Conservation (phyloP, 129 eudicot species). For the Lactuca sativa region DNA sequence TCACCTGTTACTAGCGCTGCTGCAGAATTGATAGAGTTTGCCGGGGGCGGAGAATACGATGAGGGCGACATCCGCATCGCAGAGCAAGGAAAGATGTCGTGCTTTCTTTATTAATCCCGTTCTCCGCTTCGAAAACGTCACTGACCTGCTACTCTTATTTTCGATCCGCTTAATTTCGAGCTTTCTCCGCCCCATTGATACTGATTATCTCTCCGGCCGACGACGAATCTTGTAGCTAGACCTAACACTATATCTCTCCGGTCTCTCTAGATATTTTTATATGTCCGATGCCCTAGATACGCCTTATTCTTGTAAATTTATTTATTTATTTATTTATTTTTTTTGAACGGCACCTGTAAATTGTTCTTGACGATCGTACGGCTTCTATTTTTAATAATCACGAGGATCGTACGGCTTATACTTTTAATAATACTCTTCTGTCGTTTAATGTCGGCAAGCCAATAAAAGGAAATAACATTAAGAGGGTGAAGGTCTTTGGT, state of each 20-base stretch:
- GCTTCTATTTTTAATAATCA: no score
- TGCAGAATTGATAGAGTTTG: conserved; percentile 30
- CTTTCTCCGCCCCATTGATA: conserved; percentile 35
- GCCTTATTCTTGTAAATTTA: not conserved
- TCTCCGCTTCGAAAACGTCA: conserved; percentile 34
- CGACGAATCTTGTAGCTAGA: not conserved
- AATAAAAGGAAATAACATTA: no score
- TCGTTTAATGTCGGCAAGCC: no score
- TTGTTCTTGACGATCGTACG: no score
- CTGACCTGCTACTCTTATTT: conserved; percentile 19
- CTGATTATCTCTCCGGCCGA: not conserved
- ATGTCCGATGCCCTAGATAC: no score
- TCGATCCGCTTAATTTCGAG: conserved; percentile 44
- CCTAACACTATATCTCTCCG: not conserved
- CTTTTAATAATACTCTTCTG: no score
- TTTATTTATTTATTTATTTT: no score
- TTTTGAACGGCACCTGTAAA: no score
- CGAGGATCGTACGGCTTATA: no score
- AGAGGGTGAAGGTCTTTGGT: no score
- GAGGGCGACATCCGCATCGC: conserved; percentile 31
- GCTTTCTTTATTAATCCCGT: conserved; percentile 36
- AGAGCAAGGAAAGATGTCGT: conserved; percentile 33
- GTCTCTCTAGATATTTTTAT: no score
- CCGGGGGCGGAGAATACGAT: conserved; percentile 25
- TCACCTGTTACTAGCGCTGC: not conserved